Conservation (phyloP, 2,329 filamentous ascomycete genomes). For the Orbilia javanica region DNA sequence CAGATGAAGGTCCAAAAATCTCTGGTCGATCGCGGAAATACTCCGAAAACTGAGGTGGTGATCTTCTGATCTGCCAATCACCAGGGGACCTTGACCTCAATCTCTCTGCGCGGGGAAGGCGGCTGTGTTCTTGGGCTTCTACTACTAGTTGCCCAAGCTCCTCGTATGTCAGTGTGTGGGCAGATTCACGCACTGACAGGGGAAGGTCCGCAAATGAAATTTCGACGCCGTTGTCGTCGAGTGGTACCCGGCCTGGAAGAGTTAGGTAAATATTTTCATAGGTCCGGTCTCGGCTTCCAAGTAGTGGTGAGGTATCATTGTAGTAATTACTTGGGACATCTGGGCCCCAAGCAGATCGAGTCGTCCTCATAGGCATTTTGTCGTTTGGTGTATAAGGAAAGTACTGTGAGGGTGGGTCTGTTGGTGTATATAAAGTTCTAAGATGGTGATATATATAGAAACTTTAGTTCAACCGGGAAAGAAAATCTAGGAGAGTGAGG, state of each 20-base stretch:
- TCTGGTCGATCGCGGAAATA: background rate
- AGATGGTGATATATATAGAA: too few species aligned
- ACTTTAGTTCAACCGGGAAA: too few species aligned
- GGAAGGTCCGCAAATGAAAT: too few species aligned
- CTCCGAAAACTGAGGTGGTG: background rate
- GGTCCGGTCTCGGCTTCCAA: background rate
- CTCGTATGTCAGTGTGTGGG: background rate
- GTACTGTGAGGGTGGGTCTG: too few species aligned
- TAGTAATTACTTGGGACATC: background rate
- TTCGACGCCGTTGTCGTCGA: background rate
- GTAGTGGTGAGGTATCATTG: background rate
- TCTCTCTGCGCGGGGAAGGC: background rate
- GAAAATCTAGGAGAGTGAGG: too few species aligned
- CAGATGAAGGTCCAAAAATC: background rate
- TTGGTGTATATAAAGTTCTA: background rate
- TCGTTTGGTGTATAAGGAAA: background rate
- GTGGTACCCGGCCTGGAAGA: background rate
- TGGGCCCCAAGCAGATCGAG: background rate
- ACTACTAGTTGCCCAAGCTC: background rate
- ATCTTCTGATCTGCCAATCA: background rate
- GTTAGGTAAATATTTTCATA: background rate
- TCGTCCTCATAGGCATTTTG: background rate
- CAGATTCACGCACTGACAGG: too few species aligned
- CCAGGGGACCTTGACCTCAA: background rate
- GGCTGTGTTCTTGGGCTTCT: background rate